Evolutionary conservation across 164 flowering plant species (phyloP).

Genomic region (Taxillus chinensis): DNA sequence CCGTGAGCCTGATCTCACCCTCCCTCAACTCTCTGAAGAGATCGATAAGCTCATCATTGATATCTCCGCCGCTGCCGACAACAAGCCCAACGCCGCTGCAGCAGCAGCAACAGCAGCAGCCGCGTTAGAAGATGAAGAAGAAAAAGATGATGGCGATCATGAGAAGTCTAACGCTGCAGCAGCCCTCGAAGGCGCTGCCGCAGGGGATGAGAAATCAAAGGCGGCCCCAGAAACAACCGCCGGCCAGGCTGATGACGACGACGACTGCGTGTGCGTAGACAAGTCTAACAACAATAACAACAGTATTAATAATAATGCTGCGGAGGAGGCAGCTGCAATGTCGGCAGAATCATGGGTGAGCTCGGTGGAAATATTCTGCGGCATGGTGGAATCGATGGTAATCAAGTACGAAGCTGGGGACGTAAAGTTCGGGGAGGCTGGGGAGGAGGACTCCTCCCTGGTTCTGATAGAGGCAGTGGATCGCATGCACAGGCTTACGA

Average conservation of each 20-base stretch:
- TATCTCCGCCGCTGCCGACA: not conserved
- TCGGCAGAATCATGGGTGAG: not conserved
- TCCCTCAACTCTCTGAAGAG: slow-evolving; percentile 20
- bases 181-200: not conserved
- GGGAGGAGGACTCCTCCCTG: slow-evolving; percentile 20
- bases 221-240: too few species aligned
- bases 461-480: slow-evolving; percentile 12
- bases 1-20: not conserved
- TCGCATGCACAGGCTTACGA: slow-evolving; percentile 21
- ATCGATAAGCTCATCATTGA: slow-evolving; percentile 11
- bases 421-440: slow-evolving; percentile 12
- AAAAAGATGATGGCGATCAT: slow-evolving; percentile 8
- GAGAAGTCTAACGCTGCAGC: not conserved
- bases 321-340: too few species aligned
- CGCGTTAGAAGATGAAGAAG: slow-evolving; percentile 18
- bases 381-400: slow-evolving; percentile 22
- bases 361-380: slow-evolving; percentile 13
- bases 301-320: too few species aligned
- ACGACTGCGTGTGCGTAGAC: too few species aligned
- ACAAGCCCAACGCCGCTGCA: slow-evolving; percentile 8
- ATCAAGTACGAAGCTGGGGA: slow-evolving; percentile 9
- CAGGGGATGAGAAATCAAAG: too few species aligned
- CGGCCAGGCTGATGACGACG: too few species aligned
- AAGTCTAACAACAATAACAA: too few species aligned
- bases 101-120: slow-evolving; percentile 7